Evolutionary conservation across 768 basidiomycete genomes (phyloP), one percentile per base, ranked within the genome.

Genomic region (Pulveroboletus sp.): DNA sequence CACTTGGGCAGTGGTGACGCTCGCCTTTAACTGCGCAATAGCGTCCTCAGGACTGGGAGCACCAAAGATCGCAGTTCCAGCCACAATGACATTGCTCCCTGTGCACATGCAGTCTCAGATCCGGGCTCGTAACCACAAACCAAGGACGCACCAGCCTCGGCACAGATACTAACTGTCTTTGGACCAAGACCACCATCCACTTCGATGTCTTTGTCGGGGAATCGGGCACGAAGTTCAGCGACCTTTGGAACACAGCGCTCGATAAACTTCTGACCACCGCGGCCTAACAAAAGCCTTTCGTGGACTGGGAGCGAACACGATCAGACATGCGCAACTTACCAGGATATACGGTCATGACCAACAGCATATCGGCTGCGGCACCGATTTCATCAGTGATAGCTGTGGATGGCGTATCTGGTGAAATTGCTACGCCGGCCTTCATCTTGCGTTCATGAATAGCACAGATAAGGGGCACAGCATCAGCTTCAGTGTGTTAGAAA

Each of bases 1-100:
- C 17, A 76, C 79, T 63, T 86, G 86, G 14, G 84, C 89, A 18
- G 77, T 69, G 55, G 83, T 76, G 31, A 95, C 84, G 18, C 78
- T 76, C 32, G 77, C 72, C 69, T 89, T 92, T 35, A 97, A 71
- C 8, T 74, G 64, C 38, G 76, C 59, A 45, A 97, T 96, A 42
- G 94, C 90, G 35, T 80, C 70, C 39, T 83, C 83, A 0, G 96
- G 89, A 60, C 84, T 76, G n/a, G 77, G 62, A 2, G 93, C 85
- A 37, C 79, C 81, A 63, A 98, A 98, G 53, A 99, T 87, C 6
- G 95, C 93, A 7, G 94, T 97, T 11, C 96, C 96, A 11, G 96
- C 94, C 27, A 99, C 96, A 46, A 98, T 92, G 57, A 99, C 93
- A 62, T 99, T 99, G 70, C 93, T 93, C 18, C 95, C 95, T 94